Evolutionary conservation across 1,284 basidiomycete genomes (phyloP).

Genomic region (Ganoderma resinaceum): DNA sequence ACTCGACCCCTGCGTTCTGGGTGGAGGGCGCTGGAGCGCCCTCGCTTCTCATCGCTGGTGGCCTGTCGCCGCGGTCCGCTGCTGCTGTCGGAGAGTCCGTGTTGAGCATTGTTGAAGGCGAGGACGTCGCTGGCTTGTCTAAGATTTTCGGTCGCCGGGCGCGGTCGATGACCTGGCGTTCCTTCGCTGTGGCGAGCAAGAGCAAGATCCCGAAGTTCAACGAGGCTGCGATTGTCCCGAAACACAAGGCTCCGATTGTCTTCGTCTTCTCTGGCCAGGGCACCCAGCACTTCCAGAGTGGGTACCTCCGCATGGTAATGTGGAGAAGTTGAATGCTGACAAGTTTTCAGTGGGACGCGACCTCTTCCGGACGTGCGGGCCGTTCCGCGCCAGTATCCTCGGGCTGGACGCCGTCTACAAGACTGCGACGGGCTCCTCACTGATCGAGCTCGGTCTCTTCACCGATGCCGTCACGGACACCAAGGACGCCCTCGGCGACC

Average conservation of each 20-base stretch:
- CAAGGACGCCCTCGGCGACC: constrained; percentile 36
- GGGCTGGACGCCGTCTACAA: constrained; percentile 43
- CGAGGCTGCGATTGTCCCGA: constrained; percentile 36
- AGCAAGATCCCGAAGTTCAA: constrained; percentile 25
- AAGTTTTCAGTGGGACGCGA: constrained; percentile 46
- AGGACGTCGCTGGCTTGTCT: constrained; percentile 23
- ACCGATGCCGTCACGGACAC: constrained; percentile 11
- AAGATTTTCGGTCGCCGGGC: constrained; percentile 37
- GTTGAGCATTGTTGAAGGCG: not conserved
- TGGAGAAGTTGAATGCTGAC: not conserved
- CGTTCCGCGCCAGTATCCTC: constrained; percentile 45
- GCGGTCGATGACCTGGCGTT: constrained; percentile 45
- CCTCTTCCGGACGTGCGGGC: constrained; percentile 41
- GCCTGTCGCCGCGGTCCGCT: constrained; percentile 38
- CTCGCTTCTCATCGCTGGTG: constrained; percentile 43
- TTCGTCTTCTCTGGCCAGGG: constrained; percentile 52
- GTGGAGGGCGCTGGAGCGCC: constrained; percentile 17
- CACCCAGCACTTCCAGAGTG: constrained; percentile 47
- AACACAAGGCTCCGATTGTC: constrained; percentile 39
- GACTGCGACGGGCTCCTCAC: constrained; percentile 40
- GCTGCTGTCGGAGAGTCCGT: constrained; percentile 23
- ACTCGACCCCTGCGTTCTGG: constrained; percentile 6
- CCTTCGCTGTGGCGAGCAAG: constrained; percentile 27
- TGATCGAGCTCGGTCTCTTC: constrained; percentile 46
- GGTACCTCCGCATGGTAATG: constrained; percentile 11